Evolutionary conservation across 2,329 filamentous ascomycete species (phyloP).

Genomic region (Phaeosphaeriaceae sp.): DNA sequence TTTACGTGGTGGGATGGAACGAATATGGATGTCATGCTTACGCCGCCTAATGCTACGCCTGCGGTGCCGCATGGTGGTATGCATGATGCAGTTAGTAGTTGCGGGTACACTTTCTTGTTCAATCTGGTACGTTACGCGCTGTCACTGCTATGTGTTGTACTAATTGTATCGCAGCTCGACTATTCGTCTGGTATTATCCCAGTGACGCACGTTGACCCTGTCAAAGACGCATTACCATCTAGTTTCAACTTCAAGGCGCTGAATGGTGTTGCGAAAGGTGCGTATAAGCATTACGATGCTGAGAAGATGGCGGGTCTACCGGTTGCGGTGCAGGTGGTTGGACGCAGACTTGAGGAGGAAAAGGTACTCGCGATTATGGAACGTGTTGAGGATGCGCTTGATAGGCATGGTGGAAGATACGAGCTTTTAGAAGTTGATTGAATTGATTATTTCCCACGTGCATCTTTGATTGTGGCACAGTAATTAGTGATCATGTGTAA

Average conservation of each 20-base stretch:
- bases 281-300: slow-evolving; percentile 86
- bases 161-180: slow-evolving; percentile 66
- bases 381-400: slow-evolving; percentile 76
- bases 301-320: slow-evolving; percentile 85
- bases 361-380: slow-evolving; percentile 85
- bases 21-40: slow-evolving; percentile 77
- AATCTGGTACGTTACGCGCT: slow-evolving; percentile 69
- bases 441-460: neutral
- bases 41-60: slow-evolving; percentile 88
- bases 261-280: slow-evolving; percentile 81
- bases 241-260: slow-evolving; percentile 67
- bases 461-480: neutral
- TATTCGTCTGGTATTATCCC: slow-evolving; percentile 85
- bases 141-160: neutral
- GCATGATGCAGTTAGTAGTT: slow-evolving; percentile 82
- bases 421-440: slow-evolving; percentile 56
- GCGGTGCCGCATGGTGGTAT: slow-evolving; percentile 87
- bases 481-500: too few species aligned
- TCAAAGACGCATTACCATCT: slow-evolving; percentile 68
- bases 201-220: slow-evolving; percentile 80
- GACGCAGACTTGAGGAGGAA: slow-evolving; percentile 81
- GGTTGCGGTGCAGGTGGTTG: slow-evolving; percentile 84
- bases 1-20: slow-evolving; percentile 79
- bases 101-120: slow-evolving; percentile 93
- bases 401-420: slow-evolving; percentile 58